phyloP scores from a whole-genome alignment of 495 filamentous ascomycete genomes.

The Trypethelium eluteriae region DNA sequence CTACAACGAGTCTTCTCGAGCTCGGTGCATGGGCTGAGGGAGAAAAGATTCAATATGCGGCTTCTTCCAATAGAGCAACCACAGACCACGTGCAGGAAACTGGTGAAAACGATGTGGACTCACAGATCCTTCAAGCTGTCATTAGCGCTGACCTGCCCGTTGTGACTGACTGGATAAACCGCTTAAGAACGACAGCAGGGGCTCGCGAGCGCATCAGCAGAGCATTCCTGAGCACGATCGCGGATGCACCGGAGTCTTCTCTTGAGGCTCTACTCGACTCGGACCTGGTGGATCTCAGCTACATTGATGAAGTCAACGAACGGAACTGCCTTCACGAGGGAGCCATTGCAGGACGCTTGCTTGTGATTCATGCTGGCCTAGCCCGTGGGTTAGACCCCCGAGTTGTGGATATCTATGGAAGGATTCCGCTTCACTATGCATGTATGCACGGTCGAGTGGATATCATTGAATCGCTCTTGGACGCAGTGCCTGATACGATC shows the following conservation, averaged over 20 bases:
- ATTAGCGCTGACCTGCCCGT: conserved; percentile 59
- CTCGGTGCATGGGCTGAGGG: conserved; percentile 95
- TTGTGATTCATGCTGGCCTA: conserved; percentile 68
- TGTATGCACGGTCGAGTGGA: conserved; percentile 86
- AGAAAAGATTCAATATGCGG: conserved; percentile 66
- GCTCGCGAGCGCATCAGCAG: conserved; percentile 68
- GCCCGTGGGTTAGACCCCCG: conserved; percentile 62
- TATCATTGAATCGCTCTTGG: conserved; percentile 68
- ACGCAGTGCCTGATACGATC: conserved; percentile 56
- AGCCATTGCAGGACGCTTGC: conserved; percentile 73
- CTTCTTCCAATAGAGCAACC: conserved; percentile 51
- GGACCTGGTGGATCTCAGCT: conserved; percentile 72
- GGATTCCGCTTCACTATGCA: conserved; percentile 90
- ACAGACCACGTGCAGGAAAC: conserved; percentile 48
- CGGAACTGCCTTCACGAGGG: conserved; percentile 93
- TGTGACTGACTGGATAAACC: conserved; percentile 56
- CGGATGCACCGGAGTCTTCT: conserved; percentile 72
- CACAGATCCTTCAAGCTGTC: conserved; percentile 79
- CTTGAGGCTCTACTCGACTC: conserved; percentile 70
- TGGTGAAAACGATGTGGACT: conserved; percentile 80
- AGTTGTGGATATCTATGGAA: conserved; percentile 81
- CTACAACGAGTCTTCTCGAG: conserved; percentile 84
- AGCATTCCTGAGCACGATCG: conserved; percentile 80
- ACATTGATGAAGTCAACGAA: conserved; percentile 94
- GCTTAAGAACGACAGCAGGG: conserved; percentile 48